phyloP scores from a whole-genome alignment of 371 early-diverging fungal species.

The Umbelopsis sp. region DNA sequence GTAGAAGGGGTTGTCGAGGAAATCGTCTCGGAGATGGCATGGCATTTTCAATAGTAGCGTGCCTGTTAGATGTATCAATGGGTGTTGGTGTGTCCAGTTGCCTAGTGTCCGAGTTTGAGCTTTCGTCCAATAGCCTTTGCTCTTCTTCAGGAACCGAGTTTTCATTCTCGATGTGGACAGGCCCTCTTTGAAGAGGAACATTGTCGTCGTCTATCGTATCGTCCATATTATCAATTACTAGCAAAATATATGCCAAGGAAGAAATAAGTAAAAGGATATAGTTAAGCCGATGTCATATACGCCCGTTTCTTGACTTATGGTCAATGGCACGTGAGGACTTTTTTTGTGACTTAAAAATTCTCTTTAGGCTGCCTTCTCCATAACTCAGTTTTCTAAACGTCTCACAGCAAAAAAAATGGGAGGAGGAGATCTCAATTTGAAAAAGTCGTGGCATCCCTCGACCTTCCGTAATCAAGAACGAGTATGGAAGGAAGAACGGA shows the following conservation, averaged over 20 bases:
- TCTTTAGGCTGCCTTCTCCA: too few relatives aligned
- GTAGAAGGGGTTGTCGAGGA: background rate
- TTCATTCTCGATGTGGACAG: background rate
- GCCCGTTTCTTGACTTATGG: too few relatives aligned
- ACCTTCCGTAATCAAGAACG: conserved; percentile 89
- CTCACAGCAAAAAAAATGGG: conserved; percentile 50
- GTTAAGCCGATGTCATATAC: too few relatives aligned
- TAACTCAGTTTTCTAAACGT: background rate
- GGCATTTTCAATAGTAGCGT: background rate
- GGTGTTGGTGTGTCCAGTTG: background rate
- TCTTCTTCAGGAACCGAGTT: background rate
- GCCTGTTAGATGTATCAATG: background rate
- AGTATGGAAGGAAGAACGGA: conserved; percentile 90
- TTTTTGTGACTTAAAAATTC: background rate
- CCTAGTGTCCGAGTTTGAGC: background rate
- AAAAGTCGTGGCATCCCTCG: conserved; percentile 97
- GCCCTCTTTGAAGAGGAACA: background rate
- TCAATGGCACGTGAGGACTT: background rate
- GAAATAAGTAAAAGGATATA: background rate
- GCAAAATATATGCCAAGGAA: background rate
- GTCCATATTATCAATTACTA: background rate
- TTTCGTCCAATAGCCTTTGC: background rate
- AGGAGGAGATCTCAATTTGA: conserved; percentile 78
- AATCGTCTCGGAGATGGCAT: background rate
- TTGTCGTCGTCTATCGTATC: background rate